These are phyloP conservation scores for Diaporthe sp. DNA, from an alignment of 2,329 filamentous ascomycete species.

Conservation along the genomic window DNA sequence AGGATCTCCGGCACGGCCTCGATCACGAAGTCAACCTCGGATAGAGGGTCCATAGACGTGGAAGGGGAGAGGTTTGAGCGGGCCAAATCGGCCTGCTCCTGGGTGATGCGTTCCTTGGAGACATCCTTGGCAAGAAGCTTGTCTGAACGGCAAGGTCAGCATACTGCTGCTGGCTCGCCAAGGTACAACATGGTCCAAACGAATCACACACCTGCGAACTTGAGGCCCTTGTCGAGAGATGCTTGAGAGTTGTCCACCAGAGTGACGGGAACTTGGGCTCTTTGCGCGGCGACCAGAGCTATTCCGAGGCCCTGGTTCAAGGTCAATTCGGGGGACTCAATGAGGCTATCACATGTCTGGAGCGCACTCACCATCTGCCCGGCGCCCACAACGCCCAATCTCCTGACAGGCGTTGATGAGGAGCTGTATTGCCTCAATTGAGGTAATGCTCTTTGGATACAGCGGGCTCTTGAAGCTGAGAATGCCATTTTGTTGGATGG, in stretches of 20 bases:
- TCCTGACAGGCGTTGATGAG: slow-evolving; percentile 80
- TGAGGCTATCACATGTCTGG: slow-evolving; percentile 49
- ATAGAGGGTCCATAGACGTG: slow-evolving; percentile 80
- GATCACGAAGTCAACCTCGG: slow-evolving; percentile 93
- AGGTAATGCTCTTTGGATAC: slow-evolving; percentile 49
- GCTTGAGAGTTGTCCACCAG: slow-evolving; percentile 86
- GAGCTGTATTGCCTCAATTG: slow-evolving; percentile 75
- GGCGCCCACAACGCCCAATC: slow-evolving; percentile 90
- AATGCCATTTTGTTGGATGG: slow-evolving; percentile 49
- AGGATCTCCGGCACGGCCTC: slow-evolving; percentile 96
- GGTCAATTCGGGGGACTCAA: slow-evolving; percentile 39
- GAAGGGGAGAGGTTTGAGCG: slow-evolving; percentile 76
- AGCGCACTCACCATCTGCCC: slow-evolving; percentile 85
- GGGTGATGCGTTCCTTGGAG: slow-evolving; percentile 84
- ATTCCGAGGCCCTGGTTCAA: slow-evolving; percentile 85
- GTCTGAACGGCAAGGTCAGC: slow-evolving; percentile 61
- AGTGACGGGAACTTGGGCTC: slow-evolving; percentile 83
- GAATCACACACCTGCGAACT: slow-evolving; percentile 78
- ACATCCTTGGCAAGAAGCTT: slow-evolving; percentile 96
- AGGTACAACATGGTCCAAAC: neutral
- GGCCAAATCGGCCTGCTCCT: slow-evolving; percentile 80
- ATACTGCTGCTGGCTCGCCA: neutral
- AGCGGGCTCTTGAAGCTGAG: slow-evolving; percentile 51
- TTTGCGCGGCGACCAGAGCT: slow-evolving; percentile 90
- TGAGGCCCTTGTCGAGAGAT: slow-evolving; percentile 87